phyloP scores from a whole-genome alignment of 2,329 filamentous ascomycete genomes.

The Cladophialophora chaetospira region DNA sequence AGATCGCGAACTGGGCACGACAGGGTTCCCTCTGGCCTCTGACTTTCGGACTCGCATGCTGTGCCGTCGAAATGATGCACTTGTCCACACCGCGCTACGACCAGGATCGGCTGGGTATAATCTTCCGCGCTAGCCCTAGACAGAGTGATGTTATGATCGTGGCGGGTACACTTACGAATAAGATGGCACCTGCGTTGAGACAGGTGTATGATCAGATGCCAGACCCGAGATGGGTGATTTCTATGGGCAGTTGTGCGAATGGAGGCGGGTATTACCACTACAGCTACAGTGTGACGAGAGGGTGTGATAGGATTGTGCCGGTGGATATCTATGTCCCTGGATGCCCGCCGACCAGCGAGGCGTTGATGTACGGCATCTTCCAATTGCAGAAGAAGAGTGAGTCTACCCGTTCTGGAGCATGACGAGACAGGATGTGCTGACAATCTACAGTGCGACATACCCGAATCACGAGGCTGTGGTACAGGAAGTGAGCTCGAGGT shows the following conservation, averaged over 20 bases:
- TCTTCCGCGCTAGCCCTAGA: slow-evolving; percentile 83
- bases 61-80: slow-evolving; percentile 92
- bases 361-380: slow-evolving; percentile 65
- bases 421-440: slow-evolving; percentile 4
- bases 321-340: slow-evolving; percentile 81
- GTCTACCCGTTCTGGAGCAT: not conserved
- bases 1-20: slow-evolving; percentile 79
- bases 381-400: slow-evolving; percentile 71
- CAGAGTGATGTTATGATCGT: slow-evolving; percentile 95
- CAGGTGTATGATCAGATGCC: slow-evolving; percentile 97
- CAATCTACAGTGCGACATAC: slow-evolving; percentile 46
- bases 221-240: slow-evolving; percentile 82
- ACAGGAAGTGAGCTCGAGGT: slow-evolving; percentile 50
- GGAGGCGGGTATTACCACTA: slow-evolving; percentile 87
- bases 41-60: slow-evolving; percentile 86
- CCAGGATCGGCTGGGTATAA: slow-evolving; percentile 84
- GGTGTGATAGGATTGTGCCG: slow-evolving; percentile 74
- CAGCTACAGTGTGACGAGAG: slow-evolving; percentile 74
- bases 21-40: slow-evolving; percentile 86
- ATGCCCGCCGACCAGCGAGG: slow-evolving; percentile 60
- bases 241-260: slow-evolving; percentile 83
- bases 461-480: slow-evolving; percentile 56
- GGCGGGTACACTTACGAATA: slow-evolving; percentile 89
- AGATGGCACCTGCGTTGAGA: slow-evolving; percentile 88
- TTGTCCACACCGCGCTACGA: slow-evolving; percentile 85